phyloP scores from a whole-genome alignment of 495 filamentous ascomycete species.

The Lineolata rhizophorae region DNA sequence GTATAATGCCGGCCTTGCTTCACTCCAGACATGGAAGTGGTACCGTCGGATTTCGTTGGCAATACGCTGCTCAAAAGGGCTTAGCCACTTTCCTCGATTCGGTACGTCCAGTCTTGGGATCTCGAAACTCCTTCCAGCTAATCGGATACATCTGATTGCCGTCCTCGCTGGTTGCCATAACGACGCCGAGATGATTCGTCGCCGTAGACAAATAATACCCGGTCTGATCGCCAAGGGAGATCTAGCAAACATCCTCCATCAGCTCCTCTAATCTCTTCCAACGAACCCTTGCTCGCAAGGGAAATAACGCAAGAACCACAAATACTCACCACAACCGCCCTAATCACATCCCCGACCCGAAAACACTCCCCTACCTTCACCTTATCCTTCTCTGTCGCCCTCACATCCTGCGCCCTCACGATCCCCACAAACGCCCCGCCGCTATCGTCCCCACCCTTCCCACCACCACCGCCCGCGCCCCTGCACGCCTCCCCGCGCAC shows the following conservation, averaged over 20 bases:
- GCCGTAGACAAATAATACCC: constrained; percentile 87
- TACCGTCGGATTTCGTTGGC: too few species aligned
- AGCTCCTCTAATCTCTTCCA: constrained; percentile 44
- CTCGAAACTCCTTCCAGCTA: constrained; percentile 84
- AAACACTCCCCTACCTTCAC: constrained; percentile 83
- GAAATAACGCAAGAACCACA: constrained; percentile 1
- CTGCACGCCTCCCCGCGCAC: constrained; percentile 22
- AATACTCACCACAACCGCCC: constrained; percentile 65
- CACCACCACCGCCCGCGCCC: not conserved
- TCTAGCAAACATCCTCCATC: too few species aligned
- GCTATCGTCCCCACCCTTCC: constrained; percentile 26
- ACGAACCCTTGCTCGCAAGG: not conserved
- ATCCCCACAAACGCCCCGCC: constrained; percentile 14
- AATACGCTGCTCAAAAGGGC: constrained; percentile 71
- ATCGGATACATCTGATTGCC: constrained; percentile 81
- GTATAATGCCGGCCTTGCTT: too few species aligned
- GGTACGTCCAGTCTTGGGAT: constrained; percentile 51
- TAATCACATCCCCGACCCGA: constrained; percentile 78
- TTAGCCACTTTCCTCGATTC: constrained; percentile 87
- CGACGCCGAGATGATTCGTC: constrained; percentile 74
- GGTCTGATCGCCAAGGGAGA: constrained; percentile 57
- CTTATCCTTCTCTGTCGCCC: constrained; percentile 87
- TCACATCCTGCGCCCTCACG: constrained; percentile 66
- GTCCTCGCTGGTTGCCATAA: constrained; percentile 76
- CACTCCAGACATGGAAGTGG: too few species aligned